A percentile compares a stretch with the other conserved stretches of the same genome.
Evolutionary conservation across 2,329 filamentous ascomycete species (phyloP).

Genomic region (Akanthomyces lecanii): DNA sequence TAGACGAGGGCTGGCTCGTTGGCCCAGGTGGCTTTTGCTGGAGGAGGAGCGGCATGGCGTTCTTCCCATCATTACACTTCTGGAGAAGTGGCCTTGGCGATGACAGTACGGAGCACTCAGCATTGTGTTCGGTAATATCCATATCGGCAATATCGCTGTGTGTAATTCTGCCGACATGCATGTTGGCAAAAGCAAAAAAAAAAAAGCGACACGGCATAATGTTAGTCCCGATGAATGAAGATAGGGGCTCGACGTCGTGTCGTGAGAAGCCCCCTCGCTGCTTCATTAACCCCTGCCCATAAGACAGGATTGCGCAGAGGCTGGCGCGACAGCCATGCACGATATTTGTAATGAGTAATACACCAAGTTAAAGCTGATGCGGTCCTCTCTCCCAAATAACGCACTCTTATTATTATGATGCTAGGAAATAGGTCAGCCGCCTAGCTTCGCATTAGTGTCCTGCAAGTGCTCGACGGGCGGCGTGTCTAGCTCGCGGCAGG

Average conservation of each 20-base stretch:
- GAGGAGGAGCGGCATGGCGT: neutral
- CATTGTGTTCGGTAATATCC: neutral
- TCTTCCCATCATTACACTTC: neutral
- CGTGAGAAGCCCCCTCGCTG: neutral
- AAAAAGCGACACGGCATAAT: neutral
- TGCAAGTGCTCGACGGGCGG: constrained; percentile 1
- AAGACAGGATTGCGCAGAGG: neutral
- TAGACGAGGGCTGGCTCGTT: neutral
- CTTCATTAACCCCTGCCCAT: neutral
- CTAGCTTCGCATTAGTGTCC: constrained; percentile 15
- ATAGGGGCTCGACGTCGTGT: neutral
- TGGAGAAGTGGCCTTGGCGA: neutral
- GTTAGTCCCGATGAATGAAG: neutral
- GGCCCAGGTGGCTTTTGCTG: neutral
- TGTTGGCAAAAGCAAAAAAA: neutral
- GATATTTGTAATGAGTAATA: neutral
- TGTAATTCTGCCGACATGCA: neutral
- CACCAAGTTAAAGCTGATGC: neutral
- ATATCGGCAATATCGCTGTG: neutral
- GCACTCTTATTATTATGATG: neutral
- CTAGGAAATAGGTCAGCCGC: neutral
- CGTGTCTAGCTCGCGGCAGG: neutral
- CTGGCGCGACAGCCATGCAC: neutral
- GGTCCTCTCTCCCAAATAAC: neutral
- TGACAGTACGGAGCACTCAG: neutral